Conservation (phyloP, 1,139 yeast species). For the Suhomyces bribrorum region DNA sequence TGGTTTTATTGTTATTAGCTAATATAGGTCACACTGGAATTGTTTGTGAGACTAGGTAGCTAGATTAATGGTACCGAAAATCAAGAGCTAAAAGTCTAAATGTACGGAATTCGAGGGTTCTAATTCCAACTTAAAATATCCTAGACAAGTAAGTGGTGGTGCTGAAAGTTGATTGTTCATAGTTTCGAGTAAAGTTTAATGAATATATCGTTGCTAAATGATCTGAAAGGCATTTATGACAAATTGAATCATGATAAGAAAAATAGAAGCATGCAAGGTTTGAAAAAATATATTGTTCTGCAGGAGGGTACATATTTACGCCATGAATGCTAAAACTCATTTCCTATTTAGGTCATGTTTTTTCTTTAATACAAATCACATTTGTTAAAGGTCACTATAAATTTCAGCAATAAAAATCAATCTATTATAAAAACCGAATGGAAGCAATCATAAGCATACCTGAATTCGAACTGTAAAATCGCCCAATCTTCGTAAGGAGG, state of each 20-base stretch:
- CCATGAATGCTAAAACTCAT: background rate
- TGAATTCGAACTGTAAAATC: too few relatives aligned
- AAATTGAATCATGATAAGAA: too few relatives aligned
- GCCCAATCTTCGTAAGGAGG: too few relatives aligned
- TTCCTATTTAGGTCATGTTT: background rate
- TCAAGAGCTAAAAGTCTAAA: too few relatives aligned
- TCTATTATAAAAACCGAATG: background rate
- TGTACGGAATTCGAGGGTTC: too few relatives aligned
- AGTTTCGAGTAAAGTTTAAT: too few relatives aligned
- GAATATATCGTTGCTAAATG: too few relatives aligned
- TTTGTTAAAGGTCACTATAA: background rate
- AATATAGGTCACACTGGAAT: background rate
- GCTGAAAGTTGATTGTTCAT: too few relatives aligned
- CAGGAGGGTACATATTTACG: slow-evolving; percentile 5
- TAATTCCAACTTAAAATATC: too few relatives aligned
- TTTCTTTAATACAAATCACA: background rate
- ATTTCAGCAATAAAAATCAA: background rate
- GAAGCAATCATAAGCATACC: background rate
- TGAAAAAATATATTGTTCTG: background rate
- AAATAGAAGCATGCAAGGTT: slow-evolving; percentile 8
- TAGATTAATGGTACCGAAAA: background rate
- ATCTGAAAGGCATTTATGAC: too few relatives aligned
- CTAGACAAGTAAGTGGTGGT: too few relatives aligned
- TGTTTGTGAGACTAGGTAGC: background rate
- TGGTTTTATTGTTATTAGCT: background rate